Evolutionary conservation across 768 basidiomycete genomes (phyloP).

Genomic region (Amanita fuliginea): DNA sequence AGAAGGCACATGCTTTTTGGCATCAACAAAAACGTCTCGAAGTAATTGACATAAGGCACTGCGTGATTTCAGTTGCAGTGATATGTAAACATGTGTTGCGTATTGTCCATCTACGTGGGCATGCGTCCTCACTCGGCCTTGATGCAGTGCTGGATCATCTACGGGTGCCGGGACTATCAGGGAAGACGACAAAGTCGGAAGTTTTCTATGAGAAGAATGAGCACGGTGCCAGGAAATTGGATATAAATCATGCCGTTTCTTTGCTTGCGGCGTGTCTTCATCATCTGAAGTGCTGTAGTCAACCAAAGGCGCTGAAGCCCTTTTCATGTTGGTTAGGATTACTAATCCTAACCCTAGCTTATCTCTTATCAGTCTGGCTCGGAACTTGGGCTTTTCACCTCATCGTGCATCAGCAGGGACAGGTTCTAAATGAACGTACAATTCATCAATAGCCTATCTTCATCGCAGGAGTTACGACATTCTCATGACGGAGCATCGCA

Average conservation of each 20-base stretch:
- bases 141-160: conserved; percentile 73
- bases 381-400: background rate
- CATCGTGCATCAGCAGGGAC: background rate
- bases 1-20: conserved; percentile 33
- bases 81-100: conserved; percentile 68
- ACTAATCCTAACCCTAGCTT: conserved; percentile 17
- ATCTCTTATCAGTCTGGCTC: background rate
- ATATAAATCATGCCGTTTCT: conserved; percentile 29
- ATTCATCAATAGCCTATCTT: conserved; percentile 61
- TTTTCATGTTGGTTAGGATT: conserved; percentile 23
- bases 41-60: conserved; percentile 37
- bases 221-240: background rate
- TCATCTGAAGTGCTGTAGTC: conserved; percentile 42
- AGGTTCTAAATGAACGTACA: conserved; percentile 43
- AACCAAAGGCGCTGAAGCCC: conserved; percentile 26
- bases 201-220: conserved; percentile 30
- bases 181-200: conserved; percentile 46
- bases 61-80: conserved; percentile 34
- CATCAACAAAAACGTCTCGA: conserved; percentile 29
- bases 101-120: conserved; percentile 87
- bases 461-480: conserved; percentile 28
- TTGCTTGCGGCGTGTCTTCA: conserved; percentile 19
- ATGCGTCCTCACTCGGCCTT: conserved; percentile 64
- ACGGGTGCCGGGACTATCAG: conserved; percentile 37
- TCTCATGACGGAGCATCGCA: conserved; percentile 45